These are phyloP conservation scores for Eucalyptus viminalis DNA, from an alignment of 345 rosid species.

Conservation along the genomic window DNA sequence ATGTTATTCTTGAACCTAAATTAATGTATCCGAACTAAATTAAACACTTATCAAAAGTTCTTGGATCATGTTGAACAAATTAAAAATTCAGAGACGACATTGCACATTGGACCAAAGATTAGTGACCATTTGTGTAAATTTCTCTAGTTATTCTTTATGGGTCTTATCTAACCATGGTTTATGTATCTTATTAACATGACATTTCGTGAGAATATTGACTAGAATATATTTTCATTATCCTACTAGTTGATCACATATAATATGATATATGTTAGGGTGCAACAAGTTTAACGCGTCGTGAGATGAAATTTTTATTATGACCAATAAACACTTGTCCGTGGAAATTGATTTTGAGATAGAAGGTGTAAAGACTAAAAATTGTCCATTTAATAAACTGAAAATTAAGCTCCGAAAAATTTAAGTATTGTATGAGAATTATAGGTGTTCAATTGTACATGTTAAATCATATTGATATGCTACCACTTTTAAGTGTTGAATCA, in stretches of 20 bases:
- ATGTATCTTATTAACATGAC: not conserved
- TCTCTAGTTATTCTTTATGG: not conserved
- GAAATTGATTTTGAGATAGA: not conserved
- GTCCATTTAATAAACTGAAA: not conserved
- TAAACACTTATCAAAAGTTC: not conserved
- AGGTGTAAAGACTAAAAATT: not conserved
- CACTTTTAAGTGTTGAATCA: not conserved
- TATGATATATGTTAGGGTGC: not conserved
- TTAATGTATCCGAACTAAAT: not conserved
- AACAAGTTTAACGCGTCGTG: not conserved
- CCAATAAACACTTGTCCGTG: not conserved
- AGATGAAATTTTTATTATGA: not conserved
- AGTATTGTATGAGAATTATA: not conserved
- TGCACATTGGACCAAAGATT: not conserved
- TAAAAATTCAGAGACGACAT: fast-evolving
- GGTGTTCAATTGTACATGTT: not conserved
- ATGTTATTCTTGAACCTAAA: not conserved
- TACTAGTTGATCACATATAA: not conserved
- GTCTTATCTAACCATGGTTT: not conserved
- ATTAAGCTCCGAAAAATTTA: not conserved
- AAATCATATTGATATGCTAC: not conserved
- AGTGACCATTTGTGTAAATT: not conserved
- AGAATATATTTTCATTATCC: not conserved
- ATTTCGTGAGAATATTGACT: not conserved
- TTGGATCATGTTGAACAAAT: not conserved